Percentiles rank a stretch among this genome's conserved stretches.
phyloP scores from a whole-genome alignment of 768 basidiomycete genomes.

The Paxillus ammoniavirescens region DNA sequence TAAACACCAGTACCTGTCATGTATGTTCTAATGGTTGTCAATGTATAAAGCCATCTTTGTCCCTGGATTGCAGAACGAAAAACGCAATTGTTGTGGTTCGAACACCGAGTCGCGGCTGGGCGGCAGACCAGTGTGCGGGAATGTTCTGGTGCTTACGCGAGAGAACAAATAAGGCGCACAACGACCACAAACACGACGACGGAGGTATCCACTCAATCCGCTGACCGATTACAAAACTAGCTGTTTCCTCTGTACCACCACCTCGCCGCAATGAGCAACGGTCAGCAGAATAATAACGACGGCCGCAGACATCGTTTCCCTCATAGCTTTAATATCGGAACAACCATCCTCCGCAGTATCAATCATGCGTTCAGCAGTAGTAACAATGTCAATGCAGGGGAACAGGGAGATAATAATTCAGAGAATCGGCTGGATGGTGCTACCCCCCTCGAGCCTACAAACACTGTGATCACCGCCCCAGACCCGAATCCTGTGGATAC shows the following conservation, averaged over 20 bases:
- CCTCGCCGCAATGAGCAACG: slow-evolving; percentile 16
- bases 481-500: not conserved
- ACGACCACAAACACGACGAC: no score
- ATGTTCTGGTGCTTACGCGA: slow-evolving; percentile 34
- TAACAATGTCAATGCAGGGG: slow-evolving; percentile 4
- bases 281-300: slow-evolving; percentile 9
- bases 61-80: not conserved
- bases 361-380: slow-evolving; percentile 29
- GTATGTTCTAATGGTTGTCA: no score
- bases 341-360: slow-evolving; percentile 30
- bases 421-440: not conserved
- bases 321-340: slow-evolving; percentile 21
- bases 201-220: no score
- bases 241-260: slow-evolving; percentile 12
- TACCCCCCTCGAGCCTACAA: slow-evolving; percentile 5
- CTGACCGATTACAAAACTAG: slow-evolving; percentile 8
- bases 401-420: not conserved
- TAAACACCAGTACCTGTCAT: no score
- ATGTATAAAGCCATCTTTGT: no score
- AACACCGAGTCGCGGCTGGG: no score
- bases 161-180: slow-evolving; percentile 13
- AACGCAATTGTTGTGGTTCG: not conserved
- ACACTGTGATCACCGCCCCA: not conserved
- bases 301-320: slow-evolving; percentile 10
- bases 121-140: slow-evolving; percentile 4